These are phyloP conservation scores for Fermentozyma sake DNA, from an alignment of 1,139 yeast species.

Conservation along the genomic window DNA sequence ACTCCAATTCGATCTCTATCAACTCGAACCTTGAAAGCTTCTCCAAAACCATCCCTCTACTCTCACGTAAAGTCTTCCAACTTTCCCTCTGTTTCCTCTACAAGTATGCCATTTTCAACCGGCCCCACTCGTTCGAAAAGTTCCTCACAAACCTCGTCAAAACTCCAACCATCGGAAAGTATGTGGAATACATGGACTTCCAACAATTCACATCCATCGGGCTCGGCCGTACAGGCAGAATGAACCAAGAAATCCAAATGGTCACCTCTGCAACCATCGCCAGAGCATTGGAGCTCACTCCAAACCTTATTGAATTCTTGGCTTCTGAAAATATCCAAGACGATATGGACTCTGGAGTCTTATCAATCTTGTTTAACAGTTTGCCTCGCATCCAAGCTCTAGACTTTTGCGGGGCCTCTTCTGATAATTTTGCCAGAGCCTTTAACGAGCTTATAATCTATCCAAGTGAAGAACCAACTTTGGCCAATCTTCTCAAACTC, in stretches of 20 bases:
- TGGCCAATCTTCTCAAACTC: constrained; percentile 43
- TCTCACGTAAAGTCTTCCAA: constrained; percentile 31
- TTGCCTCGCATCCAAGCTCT: constrained; percentile 61
- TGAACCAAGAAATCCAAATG: constrained; percentile 91
- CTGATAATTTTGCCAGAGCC: constrained; percentile 58
- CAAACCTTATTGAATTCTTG: constrained; percentile 70
- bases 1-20: constrained; percentile 34
- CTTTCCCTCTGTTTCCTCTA: constrained; percentile 42
- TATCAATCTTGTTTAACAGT: constrained; percentile 56
- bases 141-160: constrained; percentile 55
- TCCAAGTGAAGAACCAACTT: constrained; percentile 10
- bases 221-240: constrained; percentile 79
- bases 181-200: constrained; percentile 77
- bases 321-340: constrained; percentile 85
- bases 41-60: constrained; percentile 36
- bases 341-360: constrained; percentile 63
- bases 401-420: constrained; percentile 89
- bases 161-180: constrained; percentile 52
- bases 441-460: constrained; percentile 39
- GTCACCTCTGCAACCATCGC: constrained; percentile 72
- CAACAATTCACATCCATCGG: constrained; percentile 89
- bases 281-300: constrained; percentile 56
- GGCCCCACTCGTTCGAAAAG: constrained; percentile 77
- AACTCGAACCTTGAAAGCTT: constrained; percentile 41
- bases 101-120: constrained; percentile 67